phyloP scores from a whole-genome alignment of 2,329 filamentous ascomycete species.

The Teratosphaeria gauchensis region DNA sequence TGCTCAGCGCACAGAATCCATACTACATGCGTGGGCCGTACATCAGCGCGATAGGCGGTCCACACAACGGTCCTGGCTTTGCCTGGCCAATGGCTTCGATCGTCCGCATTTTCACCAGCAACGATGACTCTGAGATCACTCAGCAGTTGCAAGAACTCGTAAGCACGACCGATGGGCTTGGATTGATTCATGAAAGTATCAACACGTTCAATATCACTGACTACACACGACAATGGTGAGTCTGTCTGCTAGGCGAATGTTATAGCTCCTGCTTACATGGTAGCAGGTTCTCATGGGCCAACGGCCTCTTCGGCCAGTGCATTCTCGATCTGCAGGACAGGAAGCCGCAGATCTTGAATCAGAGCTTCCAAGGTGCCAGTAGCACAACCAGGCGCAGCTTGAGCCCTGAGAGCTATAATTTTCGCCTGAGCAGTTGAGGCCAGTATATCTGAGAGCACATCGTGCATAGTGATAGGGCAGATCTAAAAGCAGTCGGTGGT shows the following conservation, averaged over 20 bases:
- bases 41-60: slow-evolving; percentile 40
- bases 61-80: slow-evolving; percentile 36
- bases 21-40: slow-evolving; percentile 43
- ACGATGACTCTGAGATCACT: slow-evolving; percentile 38
- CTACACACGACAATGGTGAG: slow-evolving; percentile 42
- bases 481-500: not conserved
- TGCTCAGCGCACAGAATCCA: slow-evolving; percentile 38
- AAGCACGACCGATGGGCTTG: slow-evolving; percentile 38
- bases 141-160: slow-evolving; percentile 36
- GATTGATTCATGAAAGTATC: slow-evolving; percentile 44
- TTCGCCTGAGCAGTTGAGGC: not conserved
- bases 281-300: slow-evolving; percentile 42
- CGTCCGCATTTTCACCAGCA: slow-evolving; percentile 41
- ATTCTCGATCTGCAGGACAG: slow-evolving; percentile 36
- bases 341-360: slow-evolving; percentile 33
- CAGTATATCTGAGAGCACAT: not conserved
- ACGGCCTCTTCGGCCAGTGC: slow-evolving; percentile 43
- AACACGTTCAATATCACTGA: slow-evolving; percentile 37
- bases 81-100: slow-evolving; percentile 46
- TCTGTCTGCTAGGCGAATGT: not conserved
- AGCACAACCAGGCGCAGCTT: not conserved
- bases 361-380: slow-evolving; percentile 31
- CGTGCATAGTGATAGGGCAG: not conserved
- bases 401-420: not conserved
- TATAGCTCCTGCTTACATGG: too few species aligned